A percentile compares a stretch with the other conserved stretches of the same genome.
Conservation (phyloP, 2,329 filamentous ascomycete genomes). For the Dryadomyces quercus-mongolicae region DNA sequence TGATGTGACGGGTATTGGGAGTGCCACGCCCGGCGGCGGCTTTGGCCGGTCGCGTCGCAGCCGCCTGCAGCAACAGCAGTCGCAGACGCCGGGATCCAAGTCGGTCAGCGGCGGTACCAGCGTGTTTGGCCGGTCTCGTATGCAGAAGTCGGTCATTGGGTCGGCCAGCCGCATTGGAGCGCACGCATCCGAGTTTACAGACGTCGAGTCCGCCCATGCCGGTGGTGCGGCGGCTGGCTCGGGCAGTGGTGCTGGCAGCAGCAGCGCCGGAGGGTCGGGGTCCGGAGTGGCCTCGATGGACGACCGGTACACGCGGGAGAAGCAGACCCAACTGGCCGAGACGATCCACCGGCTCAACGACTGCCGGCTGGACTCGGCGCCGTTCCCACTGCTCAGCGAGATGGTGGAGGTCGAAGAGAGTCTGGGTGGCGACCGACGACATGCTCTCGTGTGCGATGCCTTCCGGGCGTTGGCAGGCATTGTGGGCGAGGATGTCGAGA, state of each 20-base stretch:
- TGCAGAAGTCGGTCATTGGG: slow-evolving; percentile 81
- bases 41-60: slow-evolving; percentile 49
- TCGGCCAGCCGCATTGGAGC: slow-evolving; percentile 56
- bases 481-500: slow-evolving; percentile 54
- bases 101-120: slow-evolving; percentile 26
- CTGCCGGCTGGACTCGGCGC: slow-evolving; percentile 50
- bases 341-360: slow-evolving; percentile 71
- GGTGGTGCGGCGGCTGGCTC: slow-evolving; percentile 5
- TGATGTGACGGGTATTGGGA: slow-evolving; percentile 13
- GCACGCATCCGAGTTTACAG: slow-evolving; percentile 54
- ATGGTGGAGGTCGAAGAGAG: slow-evolving; percentile 57
- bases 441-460: slow-evolving; percentile 65
- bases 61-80: slow-evolving; percentile 20
- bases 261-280: neutral
- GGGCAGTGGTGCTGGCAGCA: neutral
- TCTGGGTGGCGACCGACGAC: slow-evolving; percentile 46
- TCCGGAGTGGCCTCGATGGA: slow-evolving; percentile 45
- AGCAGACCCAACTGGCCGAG: slow-evolving; percentile 69
- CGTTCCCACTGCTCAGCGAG: slow-evolving; percentile 64
- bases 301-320: slow-evolving; percentile 68
- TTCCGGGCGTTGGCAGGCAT: slow-evolving; percentile 74
- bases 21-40: slow-evolving; percentile 20
- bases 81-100: slow-evolving; percentile 13
- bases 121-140: slow-evolving; percentile 50
- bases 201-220: slow-evolving; percentile 47